Base-by-base conservation (phyloP, 2,329 filamentous ascomycete genomes). In the Hyphodiscus sp. region DNA sequence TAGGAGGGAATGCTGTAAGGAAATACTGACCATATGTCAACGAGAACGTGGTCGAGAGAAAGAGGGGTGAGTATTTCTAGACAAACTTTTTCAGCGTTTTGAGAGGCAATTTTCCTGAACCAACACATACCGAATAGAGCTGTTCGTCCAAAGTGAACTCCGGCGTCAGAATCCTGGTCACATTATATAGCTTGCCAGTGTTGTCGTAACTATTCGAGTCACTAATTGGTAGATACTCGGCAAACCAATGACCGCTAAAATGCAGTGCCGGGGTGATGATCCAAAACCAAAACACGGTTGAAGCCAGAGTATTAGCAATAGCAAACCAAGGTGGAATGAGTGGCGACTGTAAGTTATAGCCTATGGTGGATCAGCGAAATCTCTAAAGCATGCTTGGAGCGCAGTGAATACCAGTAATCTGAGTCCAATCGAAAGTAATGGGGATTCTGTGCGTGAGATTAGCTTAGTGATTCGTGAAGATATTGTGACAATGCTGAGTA, bases 31-130 rank as follows among this genome's bases (percentile, higher is more conserved):
- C 87, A 61, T 89, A 90, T 0, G 78, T 76, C 54, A 89, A 70
- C 56, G 83, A 79, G 66, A 89, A 89, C 0, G 85, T 86, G 0
- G 85, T 89, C 56, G 86, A 87, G 48, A 89, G 73, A 61, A 85
- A 88, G 3, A 87, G 78, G 65, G 89, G 89, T 0, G 85, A 86
- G 1, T 86, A 89, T 58, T 84, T 73, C 59, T 82, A 26, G 3
- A 26, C 23, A n/a, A n/a, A n/a, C n/a, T n/a, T 26, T 3, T 26
- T 26, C 8, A 26, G 23, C 23, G 23, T 26, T 26, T 3, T 3
- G 8, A 26, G 23, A 4, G 8, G 23, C 23, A 8, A 4, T 8
- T 26, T 3, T 26, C 23, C 23, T 26, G 23, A 8, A 26, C 3
- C 4, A 46, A 90, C 79, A 5, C 76, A 76, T 2, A 74, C 73